Base-by-base conservation (phyloP, 2,329 filamentous ascomycete genomes). In the Anisogramma anomala region DNA sequence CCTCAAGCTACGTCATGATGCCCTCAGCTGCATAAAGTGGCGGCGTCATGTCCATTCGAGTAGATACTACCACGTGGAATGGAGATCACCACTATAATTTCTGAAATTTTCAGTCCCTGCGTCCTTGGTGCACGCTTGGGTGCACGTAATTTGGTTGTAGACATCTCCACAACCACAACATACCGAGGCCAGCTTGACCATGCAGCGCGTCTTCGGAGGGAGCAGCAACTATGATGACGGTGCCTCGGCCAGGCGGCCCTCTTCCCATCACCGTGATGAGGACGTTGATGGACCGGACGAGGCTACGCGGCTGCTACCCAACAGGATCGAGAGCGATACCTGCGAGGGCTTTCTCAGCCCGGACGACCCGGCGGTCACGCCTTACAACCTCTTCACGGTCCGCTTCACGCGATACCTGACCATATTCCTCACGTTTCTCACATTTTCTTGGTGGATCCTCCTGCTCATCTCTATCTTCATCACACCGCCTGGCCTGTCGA, bases 301-400 rank as follows among this genome's bases (percentile, higher is more conserved):
- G 54, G 70, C 72, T 48, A 77, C 72, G 3, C 72, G 82, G 22
- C 68, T 93, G 50, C 71, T 93, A 19, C 79, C 79, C 27, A 81
- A 79, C 53, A 72, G 77, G 43, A 64, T 76, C 32, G 73, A 82
- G 54, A 67, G 68, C 51, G 47, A 54, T 20, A 23, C 33, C 10
- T 48, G 68, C 36, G 15, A 30, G 3, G 32, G 32, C n/a, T 87
- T 81, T 53, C 66, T 88, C 41, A 82, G 81, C 53, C 82, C 83
- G 10, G 82, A 87, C 65, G 83, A 88, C 57, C 84, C 83, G 57
- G 83, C 83, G 49, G 84, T 94, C 61, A 84, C 86, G 3, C 91
- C 91, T 0, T 95, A 95, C 65, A 98, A 98, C 53, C 74, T 96
- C 27, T 94, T 87, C 82, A 85, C 78, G 45, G 83, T 98, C 36